Conservation (phyloP, 352 stramenopile genomes). For the Globisporangium cylindrosporum region DNA sequence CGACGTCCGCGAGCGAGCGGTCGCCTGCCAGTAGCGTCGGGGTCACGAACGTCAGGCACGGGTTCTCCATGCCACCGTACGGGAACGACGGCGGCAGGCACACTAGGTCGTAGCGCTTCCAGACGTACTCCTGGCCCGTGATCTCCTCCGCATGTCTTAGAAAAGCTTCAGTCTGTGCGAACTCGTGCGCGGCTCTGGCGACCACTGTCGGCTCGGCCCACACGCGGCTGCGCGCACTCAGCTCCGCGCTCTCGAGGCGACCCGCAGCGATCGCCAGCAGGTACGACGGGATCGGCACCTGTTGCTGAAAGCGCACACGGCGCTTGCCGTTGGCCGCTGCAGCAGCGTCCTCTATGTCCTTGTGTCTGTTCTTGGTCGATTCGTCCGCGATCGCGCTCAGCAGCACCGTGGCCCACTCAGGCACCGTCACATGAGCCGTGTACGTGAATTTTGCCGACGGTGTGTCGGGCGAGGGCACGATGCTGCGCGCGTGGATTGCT, state of each 20-base stretch:
- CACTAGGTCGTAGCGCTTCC: constrained; percentile 97
- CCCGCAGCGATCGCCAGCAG: constrained; percentile 94
- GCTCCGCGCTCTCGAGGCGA: constrained; percentile 85
- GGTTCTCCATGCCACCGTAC: constrained; percentile 77
- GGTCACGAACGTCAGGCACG: constrained; percentile 95
- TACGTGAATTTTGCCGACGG: constrained; percentile 95
- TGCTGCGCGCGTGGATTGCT: constrained; percentile 93
- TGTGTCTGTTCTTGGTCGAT: neutral
- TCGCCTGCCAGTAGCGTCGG: constrained; percentile 95
- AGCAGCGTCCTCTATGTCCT: neutral
- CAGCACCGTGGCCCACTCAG: constrained; percentile 90
- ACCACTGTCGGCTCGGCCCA: constrained; percentile 94
- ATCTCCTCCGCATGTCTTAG: constrained; percentile 91
- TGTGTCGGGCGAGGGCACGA: constrained; percentile 95
- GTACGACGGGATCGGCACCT: constrained; percentile 94
- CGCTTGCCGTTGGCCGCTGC: constrained; percentile 5
- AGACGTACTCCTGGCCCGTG: constrained; percentile 91
- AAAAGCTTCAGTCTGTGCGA: constrained; percentile 93
- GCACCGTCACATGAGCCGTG: constrained; percentile 87
- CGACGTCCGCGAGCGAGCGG: constrained; percentile 93
- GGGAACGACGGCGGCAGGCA: constrained; percentile 96
- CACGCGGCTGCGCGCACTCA: constrained; percentile 87
- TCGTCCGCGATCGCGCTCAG: constrained; percentile 80
- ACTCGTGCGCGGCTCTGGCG: constrained; percentile 91
- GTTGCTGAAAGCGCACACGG: constrained; percentile 47